Base-by-base conservation (phyloP, 306 rosid genomes). In the Dalbergia cultrata region DNA sequence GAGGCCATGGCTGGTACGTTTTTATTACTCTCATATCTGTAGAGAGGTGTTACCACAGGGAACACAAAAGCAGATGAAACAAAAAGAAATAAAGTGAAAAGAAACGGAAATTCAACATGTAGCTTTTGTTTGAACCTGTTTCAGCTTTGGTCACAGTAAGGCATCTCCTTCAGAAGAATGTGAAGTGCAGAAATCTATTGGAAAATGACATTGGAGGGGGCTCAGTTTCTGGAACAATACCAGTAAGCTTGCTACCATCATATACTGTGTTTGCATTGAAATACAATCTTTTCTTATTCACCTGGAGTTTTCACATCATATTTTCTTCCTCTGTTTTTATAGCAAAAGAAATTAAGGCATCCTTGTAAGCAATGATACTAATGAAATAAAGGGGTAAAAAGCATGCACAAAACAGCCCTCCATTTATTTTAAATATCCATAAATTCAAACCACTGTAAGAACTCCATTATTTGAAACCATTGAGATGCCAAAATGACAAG, bases 131-230 rank as follows among this genome's bases (percentile, higher is more conserved):
- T 70, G 67, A 52, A 82, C 52, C 76, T 67, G 74, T 86, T 90
- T 84, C 92, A 93, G 98, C 98, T 64, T 86, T 92, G 91, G 97
- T 90, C 77, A 93, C 98, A 0, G 81, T 93, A 54, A 96, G 84
- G 89, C 94, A 96, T 87, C 97, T 96, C 76, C 94, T 96, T 88
- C 98, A 76, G 90, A 96, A 92, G 85, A 93, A 92, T 85, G 75
- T 90, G 13, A 96, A 93, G 83, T 92, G 98, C 90, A 92, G 97
- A 83, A 96, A 93, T 90, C 83, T 96, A 58, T 87, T 96, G 87
- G 98, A 96, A 90, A 96, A 92, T 86, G 99, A 93, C 82, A 89
- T 79, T 72, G 97, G 99, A 62, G 99, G 97, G 77, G 98, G 98
- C 81, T 96, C 98, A 5, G 94, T 92, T 76, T 92, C 91, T 2